Conservation (phyloP, 2,329 filamentous ascomycete species). For the Clarireedia monteithiana region DNA sequence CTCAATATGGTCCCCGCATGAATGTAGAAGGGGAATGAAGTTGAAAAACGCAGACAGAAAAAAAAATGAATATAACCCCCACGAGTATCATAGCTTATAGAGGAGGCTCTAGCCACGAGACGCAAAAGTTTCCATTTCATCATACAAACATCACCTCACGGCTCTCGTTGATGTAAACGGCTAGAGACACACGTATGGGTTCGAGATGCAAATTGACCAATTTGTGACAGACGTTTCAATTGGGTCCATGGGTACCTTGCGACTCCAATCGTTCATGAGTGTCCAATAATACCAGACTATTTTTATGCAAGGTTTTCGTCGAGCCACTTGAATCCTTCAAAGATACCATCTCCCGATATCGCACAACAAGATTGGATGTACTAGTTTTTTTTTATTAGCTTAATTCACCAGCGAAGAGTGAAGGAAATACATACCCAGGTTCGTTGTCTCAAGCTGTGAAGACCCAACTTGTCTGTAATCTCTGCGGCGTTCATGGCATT, state of each 20-base stretch:
- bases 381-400: constrained; percentile 38
- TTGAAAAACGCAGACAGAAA: constrained; percentile 20
- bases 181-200: constrained; percentile 28
- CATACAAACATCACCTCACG: constrained; percentile 31
- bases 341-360: constrained; percentile 97
- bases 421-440: constrained; percentile 74
- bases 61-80: constrained; percentile 17
- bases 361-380: constrained; percentile 99
- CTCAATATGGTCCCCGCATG: constrained; percentile 21
- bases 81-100: constrained; percentile 18
- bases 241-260: constrained; percentile 18
- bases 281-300: neutral
- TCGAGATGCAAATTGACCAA: constrained; percentile 27
- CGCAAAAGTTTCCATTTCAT: constrained; percentile 26
- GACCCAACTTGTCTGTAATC: constrained; percentile 99
- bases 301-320: constrained; percentile 68
- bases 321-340: constrained; percentile 96
- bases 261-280: constrained; percentile 15
- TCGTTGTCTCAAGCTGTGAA: constrained; percentile 97
- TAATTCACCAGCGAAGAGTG: neutral
- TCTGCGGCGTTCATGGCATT: constrained; percentile 99
- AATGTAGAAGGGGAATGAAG: constrained; percentile 26
- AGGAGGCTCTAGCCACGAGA: constrained; percentile 23
- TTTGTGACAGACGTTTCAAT: constrained; percentile 26
- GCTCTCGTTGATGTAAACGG: constrained; percentile 29